Conservation (phyloP, 2,329 filamentous ascomycete genomes). For the Dryadomyces sulphureus region DNA sequence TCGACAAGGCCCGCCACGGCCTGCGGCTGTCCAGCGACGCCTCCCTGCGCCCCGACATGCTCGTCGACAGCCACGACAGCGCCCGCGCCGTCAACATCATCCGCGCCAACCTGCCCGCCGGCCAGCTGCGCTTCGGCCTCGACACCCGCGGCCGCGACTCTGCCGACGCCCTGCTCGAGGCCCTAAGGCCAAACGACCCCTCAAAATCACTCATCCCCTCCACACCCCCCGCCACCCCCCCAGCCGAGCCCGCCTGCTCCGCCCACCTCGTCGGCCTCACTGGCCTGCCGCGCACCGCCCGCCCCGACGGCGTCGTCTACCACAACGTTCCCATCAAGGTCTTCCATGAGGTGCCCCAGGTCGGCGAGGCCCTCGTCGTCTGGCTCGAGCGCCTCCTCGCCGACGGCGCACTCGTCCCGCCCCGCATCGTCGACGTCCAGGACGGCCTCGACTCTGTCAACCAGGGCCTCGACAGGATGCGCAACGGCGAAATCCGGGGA, state of each 20-base stretch:
- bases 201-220: constrained; percentile 1
- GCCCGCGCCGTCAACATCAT: constrained; percentile 52
- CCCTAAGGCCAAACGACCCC: constrained; percentile 23
- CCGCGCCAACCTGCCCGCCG: constrained; percentile 33
- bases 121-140: constrained; percentile 47
- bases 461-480: constrained; percentile 48
- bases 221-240: constrained; percentile 19
- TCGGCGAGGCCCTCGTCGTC: constrained; percentile 46
- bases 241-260: constrained; percentile 21
- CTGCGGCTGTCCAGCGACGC: constrained; percentile 33
- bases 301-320: constrained; percentile 29
- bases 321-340: constrained; percentile 63
- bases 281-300: constrained; percentile 49
- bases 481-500: constrained; percentile 50
- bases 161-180: constrained; percentile 40
- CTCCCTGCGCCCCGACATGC: constrained; percentile 37
- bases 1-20: constrained; percentile 54
- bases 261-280: constrained; percentile 53
- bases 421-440: constrained; percentile 50
- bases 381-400: constrained; percentile 57
- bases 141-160: constrained; percentile 55
- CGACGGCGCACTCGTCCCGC: constrained; percentile 35
- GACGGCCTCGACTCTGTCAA: constrained; percentile 55
- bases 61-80: constrained; percentile 55
- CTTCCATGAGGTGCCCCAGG: constrained; percentile 51